Evolutionary conservation across 2,329 filamentous ascomycete species (phyloP).

Genomic region (Trichoderma endophyticum): DNA sequence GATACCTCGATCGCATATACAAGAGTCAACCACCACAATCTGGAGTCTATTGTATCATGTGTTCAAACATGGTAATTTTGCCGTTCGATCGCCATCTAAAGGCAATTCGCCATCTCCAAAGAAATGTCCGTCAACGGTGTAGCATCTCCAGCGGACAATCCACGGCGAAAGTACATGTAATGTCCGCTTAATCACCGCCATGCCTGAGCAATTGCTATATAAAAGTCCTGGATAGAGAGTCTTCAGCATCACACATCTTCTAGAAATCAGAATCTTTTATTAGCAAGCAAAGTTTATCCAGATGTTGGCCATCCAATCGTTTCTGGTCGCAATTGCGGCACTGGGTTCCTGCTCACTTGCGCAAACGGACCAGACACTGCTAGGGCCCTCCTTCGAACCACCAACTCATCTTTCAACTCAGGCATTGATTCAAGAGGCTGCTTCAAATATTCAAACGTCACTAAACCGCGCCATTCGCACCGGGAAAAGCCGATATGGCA

Average conservation of each 20-base stretch:
- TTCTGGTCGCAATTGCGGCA: background rate
- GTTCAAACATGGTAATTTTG: background rate
- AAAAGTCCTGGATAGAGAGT: background rate
- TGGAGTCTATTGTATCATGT: background rate
- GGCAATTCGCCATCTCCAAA: background rate
- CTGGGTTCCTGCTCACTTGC: background rate
- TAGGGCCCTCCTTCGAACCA: conserved; percentile 8
- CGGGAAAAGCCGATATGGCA: conserved; percentile 7
- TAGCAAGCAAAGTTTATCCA: background rate
- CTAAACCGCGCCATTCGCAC: conserved; percentile 9
- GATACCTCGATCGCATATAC: background rate
- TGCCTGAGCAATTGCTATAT: background rate
- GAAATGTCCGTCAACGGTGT: background rate
- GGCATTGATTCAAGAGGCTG: background rate
- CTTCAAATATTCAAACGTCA: background rate
- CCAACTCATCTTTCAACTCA: background rate
- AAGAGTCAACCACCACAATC: background rate
- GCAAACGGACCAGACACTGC: conserved; percentile 3
- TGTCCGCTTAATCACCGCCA: background rate
- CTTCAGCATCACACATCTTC: background rate
- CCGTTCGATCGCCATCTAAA: background rate
- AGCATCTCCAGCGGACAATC: background rate
- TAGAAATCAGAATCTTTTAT: background rate
- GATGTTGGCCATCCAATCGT: background rate
- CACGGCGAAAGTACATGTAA: background rate